Evolutionary conservation across 371 early-diverging fungal genomes (phyloP), one percentile per base, ranked within the genome.

Genomic region (Mortierella sp.): DNA sequence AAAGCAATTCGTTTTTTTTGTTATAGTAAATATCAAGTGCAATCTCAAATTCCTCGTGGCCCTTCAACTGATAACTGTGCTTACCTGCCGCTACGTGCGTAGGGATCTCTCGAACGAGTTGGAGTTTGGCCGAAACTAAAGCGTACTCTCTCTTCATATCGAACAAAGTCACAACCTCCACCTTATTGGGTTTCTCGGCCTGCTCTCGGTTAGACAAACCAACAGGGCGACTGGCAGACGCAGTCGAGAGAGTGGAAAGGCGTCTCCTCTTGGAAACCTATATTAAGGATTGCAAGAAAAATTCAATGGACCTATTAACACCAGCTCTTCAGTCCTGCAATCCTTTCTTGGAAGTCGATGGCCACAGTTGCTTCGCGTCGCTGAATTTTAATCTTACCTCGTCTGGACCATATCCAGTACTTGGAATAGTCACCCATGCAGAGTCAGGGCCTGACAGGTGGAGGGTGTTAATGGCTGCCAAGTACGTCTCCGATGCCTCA

Each of bases 381-480:
- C 27, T 32, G n/a, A 29, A 68, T 63, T 58, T 24, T 5, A 18
- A 35, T 21, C 41, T 43, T 76, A 83, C 83, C 71, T 83, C 79
- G 6, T 78, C 75, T 21, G 46, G 48, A 27, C 72, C 76, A 4
- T 38, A 43, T 5, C 44, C 77, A 11, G 14, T 16, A 10, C 46
- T 44, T 11, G 75, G 24, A 55, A 85, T 70, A 3, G 82, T 56
- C 0, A 85, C 75, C 86, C 86, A 85, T 0, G 78, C 58, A 7
- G 79, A 76, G 18, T 56, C 46, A 1, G 79, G 60, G 14, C 76
- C 86, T 2, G 79, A 70, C 4, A 82, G 51, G 35, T 85, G 77
- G 18, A 85, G 79, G 21, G 82, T 75, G 51, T 85, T 85, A 70
- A 85, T 82, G 24, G 86, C 79, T 2, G 79, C 75, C 49, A 85